Percentiles rank a stretch among this genome's conserved stretches.
phyloP scores from a whole-genome alignment of 441 rosid species.

The Erodium trifolium region DNA sequence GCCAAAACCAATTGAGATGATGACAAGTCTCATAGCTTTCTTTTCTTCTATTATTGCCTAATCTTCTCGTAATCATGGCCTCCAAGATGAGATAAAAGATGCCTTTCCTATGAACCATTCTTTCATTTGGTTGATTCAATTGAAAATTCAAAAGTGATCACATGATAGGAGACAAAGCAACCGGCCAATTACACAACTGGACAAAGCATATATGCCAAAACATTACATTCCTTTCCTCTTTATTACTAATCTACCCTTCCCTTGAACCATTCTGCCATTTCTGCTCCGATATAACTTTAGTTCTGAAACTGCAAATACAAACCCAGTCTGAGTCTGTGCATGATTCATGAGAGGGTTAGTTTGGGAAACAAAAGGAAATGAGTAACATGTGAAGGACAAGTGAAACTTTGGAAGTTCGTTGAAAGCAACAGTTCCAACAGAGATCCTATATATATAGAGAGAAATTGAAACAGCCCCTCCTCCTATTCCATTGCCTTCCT shows the following conservation, averaged over 20 bases:
- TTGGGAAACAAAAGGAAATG: background rate
- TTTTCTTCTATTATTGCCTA: background rate
- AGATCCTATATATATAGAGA: background rate
- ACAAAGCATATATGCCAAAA: constrained; percentile 4
- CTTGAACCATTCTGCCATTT: background rate
- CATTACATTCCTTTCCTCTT: background rate
- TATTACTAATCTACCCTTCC: background rate
- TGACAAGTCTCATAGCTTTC: background rate
- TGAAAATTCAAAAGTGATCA: constrained; percentile 8
- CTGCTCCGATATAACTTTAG: background rate
- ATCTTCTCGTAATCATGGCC: constrained; percentile 1
- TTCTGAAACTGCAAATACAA: background rate
- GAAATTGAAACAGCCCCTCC: background rate
- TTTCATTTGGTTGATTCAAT: constrained; percentile 1
- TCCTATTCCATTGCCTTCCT: background rate
- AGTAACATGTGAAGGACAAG: background rate
- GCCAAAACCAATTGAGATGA: background rate
- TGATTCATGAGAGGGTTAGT: background rate
- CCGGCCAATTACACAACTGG: background rate
- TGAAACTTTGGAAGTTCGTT: background rate
- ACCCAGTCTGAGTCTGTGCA: background rate
- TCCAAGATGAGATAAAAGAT: background rate
- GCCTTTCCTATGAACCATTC: background rate
- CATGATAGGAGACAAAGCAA: constrained; percentile 6
- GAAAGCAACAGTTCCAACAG: constrained; percentile 1